phyloP scores from a whole-genome alignment of 108 stramenopile species.

The Heterococcus sp. region DNA sequence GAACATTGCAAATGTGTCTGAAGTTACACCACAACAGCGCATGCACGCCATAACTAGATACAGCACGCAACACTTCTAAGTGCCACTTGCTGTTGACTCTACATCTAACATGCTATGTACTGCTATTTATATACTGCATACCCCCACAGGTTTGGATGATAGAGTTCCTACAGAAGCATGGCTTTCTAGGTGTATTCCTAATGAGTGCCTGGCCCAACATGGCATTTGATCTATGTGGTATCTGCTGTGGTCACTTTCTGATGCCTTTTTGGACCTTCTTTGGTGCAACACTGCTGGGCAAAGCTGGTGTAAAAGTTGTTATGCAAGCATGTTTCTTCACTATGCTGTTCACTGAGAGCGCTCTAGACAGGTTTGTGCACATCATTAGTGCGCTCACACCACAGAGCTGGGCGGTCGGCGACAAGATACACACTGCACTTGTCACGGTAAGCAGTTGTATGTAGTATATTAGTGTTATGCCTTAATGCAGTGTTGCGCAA shows the following conservation, averaged over 20 bases:
- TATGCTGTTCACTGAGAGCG: conserved; percentile 27
- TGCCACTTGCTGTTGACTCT: neutral
- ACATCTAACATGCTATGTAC: neutral
- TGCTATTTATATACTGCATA: conserved; percentile 30
- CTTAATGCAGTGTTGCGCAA: no score
- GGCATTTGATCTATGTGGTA: conserved; percentile 63
- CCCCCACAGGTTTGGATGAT: conserved; percentile 43
- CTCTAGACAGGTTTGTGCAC: conserved; percentile 15
- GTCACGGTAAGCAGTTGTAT: conserved; percentile 1
- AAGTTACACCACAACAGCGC: no score
- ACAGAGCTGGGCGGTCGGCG: conserved; percentile 5
- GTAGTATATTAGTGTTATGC: neutral
- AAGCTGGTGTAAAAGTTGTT: conserved; percentile 57
- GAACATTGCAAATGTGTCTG: no score
- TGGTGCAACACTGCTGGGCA: conserved; percentile 57
- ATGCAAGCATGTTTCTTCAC: conserved; percentile 38
- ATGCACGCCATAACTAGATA: no score
- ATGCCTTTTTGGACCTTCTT: conserved; percentile 63
- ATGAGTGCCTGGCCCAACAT: conserved; percentile 58
- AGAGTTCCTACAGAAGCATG: conserved; percentile 34
- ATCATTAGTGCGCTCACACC: conserved; percentile 12
- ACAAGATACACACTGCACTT: conserved; percentile 8
- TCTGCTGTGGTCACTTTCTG: conserved; percentile 56
- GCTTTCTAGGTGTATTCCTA: conserved; percentile 57
- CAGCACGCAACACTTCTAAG: no score